Conservation (phyloP, 371 early-diverging fungal genomes). For the Apophysomyces sp. region DNA sequence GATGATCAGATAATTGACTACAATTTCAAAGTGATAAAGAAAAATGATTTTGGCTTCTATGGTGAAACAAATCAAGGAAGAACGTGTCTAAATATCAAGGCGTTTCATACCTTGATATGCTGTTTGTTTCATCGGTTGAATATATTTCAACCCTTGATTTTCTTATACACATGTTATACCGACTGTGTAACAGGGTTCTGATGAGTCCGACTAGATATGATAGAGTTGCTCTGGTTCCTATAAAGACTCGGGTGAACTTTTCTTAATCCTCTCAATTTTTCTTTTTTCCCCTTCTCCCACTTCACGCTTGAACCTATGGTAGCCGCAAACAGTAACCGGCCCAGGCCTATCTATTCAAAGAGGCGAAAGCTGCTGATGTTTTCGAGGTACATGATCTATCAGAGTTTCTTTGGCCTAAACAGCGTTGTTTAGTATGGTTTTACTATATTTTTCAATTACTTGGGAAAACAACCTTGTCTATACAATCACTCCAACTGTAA, state of each 20-base stretch:
- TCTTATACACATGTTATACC: background rate
- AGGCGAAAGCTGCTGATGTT: background rate
- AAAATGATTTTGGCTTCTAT: background rate
- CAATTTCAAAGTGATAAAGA: background rate
- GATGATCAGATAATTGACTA: background rate
- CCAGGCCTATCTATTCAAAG: background rate
- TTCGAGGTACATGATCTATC: background rate
- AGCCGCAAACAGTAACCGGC: background rate
- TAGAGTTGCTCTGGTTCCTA: background rate
- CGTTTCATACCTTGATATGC: background rate
- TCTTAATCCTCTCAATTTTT: background rate
- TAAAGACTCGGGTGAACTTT: background rate
- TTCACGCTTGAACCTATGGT: background rate
- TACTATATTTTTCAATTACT: background rate
- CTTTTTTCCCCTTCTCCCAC: background rate
- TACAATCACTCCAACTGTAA: constrained; percentile 5
- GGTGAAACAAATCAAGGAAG: no score
- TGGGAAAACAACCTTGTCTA: constrained; percentile 16
- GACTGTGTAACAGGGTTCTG: background rate
- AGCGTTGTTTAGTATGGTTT: background rate
- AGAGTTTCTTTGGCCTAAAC: background rate
- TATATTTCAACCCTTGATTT: background rate
- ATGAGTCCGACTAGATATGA: background rate
- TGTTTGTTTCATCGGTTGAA: background rate
- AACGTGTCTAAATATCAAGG: background rate